Evolutionary conservation across 805 yeast genomes (phyloP).

Genomic region (Teunomyces lycoperdinae): DNA sequence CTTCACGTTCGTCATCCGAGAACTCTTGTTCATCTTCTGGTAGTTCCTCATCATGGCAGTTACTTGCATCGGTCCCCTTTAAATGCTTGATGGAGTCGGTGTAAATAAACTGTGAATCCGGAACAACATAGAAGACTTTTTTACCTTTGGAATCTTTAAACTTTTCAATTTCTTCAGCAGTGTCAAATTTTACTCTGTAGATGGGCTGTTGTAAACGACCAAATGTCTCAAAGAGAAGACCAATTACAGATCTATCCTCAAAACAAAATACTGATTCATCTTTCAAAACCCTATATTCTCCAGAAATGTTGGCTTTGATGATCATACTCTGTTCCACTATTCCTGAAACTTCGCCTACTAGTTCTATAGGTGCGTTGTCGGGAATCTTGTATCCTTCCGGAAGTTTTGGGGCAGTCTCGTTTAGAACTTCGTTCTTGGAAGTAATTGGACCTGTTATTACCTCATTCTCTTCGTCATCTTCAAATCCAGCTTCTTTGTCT

Average conservation of each 20-base stretch:
- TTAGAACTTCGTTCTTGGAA: constrained; percentile 73
- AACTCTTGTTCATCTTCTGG: constrained; percentile 93
- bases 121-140: constrained; percentile 72
- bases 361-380: constrained; percentile 62
- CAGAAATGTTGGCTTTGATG: constrained; percentile 70
- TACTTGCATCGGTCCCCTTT: constrained; percentile 94
- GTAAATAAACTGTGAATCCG: constrained; percentile 72
- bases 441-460: constrained; percentile 59
- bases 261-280: constrained; percentile 81
- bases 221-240: constrained; percentile 82
- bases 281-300: constrained; percentile 77
- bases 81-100: constrained; percentile 67
- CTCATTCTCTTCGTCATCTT: constrained; percentile 44
- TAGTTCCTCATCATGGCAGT: constrained; percentile 90
- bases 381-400: constrained; percentile 65
- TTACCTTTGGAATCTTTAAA: constrained; percentile 49
- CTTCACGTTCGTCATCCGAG: constrained; percentile 91
- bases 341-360: constrained; percentile 65
- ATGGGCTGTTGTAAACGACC: constrained; percentile 83
- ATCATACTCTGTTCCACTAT: constrained; percentile 72
- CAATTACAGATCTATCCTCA: constrained; percentile 65
- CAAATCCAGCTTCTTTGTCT: constrained; percentile 16
- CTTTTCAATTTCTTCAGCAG: constrained; percentile 46
- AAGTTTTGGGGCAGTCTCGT: constrained; percentile 63
- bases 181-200: constrained; percentile 68